Percentiles rank a stretch among this genome's conserved stretches.
phyloP scores from a whole-genome alignment of 2,329 filamentous ascomycete species.

The Alternaria ventricosa region DNA sequence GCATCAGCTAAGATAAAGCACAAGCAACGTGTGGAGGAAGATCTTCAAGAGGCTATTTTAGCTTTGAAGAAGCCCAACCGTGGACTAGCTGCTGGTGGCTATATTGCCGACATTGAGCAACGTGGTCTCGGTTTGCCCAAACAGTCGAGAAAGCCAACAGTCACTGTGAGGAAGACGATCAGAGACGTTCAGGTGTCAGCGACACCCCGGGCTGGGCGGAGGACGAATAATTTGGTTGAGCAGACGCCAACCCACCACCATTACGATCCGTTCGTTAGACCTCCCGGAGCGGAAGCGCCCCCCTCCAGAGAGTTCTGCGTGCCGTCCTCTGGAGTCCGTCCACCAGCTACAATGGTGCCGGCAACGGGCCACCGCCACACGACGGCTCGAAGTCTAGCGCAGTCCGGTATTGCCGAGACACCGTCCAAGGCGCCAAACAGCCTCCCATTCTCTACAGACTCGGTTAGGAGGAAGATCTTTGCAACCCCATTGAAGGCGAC shows the following conservation, averaged over 20 bases:
- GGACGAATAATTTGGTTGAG: conserved; percentile 40
- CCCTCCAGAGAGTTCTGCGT: conserved; percentile 45
- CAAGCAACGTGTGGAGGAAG: conserved; percentile 71
- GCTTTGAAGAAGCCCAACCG: conserved; percentile 78
- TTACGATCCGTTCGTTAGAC: conserved; percentile 30
- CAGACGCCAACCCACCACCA: conserved; percentile 39
- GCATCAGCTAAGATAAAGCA: conserved; percentile 67
- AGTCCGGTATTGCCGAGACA: conserved; percentile 49
- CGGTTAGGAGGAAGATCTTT: conserved; percentile 38
- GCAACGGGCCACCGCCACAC: conserved; percentile 37
- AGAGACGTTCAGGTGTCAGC: conserved; percentile 51
- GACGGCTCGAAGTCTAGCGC: conserved; percentile 37
- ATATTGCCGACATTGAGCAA: conserved; percentile 71
- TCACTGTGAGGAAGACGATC: conserved; percentile 33
- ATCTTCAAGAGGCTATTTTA: conserved; percentile 76
- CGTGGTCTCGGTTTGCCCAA: conserved; percentile 47
- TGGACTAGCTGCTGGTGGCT: conserved; percentile 69
- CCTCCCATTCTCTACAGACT: conserved; percentile 35
- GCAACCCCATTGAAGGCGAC: conserved; percentile 40
- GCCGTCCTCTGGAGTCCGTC: conserved; percentile 50
- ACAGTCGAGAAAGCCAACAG: conserved; percentile 38
- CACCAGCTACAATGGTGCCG: conserved; percentile 30
- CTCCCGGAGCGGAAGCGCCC: conserved; percentile 21
- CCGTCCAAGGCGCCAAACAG: conserved; percentile 49
- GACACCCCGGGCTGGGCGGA: conserved; percentile 49